phyloP scores from a whole-genome alignment of 1,284 basidiomycete genomes.

The Malassezia japonica region DNA sequence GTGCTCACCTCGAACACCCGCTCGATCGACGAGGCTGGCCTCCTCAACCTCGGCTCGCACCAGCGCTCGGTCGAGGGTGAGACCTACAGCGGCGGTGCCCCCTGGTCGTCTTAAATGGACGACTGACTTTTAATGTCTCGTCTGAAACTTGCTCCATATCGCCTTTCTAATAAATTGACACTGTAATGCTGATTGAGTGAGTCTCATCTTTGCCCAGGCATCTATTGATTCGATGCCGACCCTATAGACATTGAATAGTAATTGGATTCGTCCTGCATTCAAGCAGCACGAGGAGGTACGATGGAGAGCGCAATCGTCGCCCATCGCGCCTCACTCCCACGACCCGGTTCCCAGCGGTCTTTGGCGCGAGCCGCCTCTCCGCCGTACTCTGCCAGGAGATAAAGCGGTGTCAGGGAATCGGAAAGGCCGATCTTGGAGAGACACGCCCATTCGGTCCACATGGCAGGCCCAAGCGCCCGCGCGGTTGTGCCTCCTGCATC shows the following conservation, averaged over 20 bases:
- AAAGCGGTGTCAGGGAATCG: neutral
- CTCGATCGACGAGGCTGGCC: constrained; percentile 27
- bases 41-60: constrained; percentile 37
- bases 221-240: too few relatives aligned
- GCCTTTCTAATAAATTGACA: constrained; percentile 7
- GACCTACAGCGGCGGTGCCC: constrained; percentile 14
- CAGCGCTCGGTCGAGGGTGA: constrained; percentile 36
- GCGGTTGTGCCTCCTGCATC: neutral
- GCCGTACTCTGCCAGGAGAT: constrained; percentile 3
- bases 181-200: constrained; percentile 8
- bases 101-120: neutral
- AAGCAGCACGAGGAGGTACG: neutral
- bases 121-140: neutral
- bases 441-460: constrained; percentile 12
- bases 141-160: constrained; percentile 5
- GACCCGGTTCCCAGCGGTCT: constrained; percentile 9
- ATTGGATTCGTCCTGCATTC: neutral
- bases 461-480: constrained; percentile 3
- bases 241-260: too few relatives aligned
- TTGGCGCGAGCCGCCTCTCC: constrained; percentile 1
- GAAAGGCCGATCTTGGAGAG: neutral
- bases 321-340: constrained; percentile 3
- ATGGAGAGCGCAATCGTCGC: neutral
- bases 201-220: neutral
- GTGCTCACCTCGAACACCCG: constrained; percentile 24